Percentiles rank a stretch among this genome's conserved stretches.
Evolutionary conservation across 495 filamentous ascomycete species (phyloP).

Genomic region (Aspergillus ostianus): DNA sequence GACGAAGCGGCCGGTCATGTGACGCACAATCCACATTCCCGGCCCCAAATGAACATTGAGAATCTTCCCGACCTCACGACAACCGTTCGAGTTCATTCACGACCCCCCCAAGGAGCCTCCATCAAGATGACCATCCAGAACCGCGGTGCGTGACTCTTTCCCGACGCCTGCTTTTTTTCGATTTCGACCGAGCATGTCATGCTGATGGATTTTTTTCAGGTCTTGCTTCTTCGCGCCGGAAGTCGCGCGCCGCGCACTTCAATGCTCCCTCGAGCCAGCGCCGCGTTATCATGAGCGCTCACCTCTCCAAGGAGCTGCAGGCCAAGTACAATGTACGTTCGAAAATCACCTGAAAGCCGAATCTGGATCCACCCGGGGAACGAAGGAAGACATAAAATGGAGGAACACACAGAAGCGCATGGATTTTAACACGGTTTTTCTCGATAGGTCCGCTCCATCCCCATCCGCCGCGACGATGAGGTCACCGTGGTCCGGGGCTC

Average conservation of each 20-base stretch:
- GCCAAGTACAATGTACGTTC: slow-evolving; percentile 88
- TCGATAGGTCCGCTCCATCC: slow-evolving; percentile 85
- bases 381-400: slow-evolving; percentile 1
- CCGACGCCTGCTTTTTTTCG: slow-evolving; percentile 1
- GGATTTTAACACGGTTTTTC: slow-evolving; percentile 18
- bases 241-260: slow-evolving; percentile 98
- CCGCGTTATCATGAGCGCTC: slow-evolving; percentile 90
- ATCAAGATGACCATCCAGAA: slow-evolving; percentile 17
- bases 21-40: slow-evolving; percentile 16
- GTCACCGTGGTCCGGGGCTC: slow-evolving; percentile 81
- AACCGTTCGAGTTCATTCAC: slow-evolving; percentile 16
- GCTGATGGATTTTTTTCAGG: slow-evolving; percentile 43
- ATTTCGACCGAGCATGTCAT: slow-evolving; percentile 18
- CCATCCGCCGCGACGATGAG: slow-evolving; percentile 97
- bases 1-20: slow-evolving; percentile 18
- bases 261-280: slow-evolving; percentile 85
- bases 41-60: slow-evolving; percentile 9
- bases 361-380: slow-evolving; percentile 7
- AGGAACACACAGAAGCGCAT: slow-evolving; percentile 5
- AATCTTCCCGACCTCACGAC: slow-evolving; percentile 12
- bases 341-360: slow-evolving; percentile 10
- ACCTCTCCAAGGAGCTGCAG: slow-evolving; percentile 90
- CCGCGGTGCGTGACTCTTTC: slow-evolving; percentile 5
- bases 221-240: slow-evolving; percentile 83
- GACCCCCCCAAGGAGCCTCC: slow-evolving; percentile 13